Evolutionary conservation across 2,329 filamentous ascomycete species (phyloP).

Genomic region (Paracorniculantispora psalliotae): DNA sequence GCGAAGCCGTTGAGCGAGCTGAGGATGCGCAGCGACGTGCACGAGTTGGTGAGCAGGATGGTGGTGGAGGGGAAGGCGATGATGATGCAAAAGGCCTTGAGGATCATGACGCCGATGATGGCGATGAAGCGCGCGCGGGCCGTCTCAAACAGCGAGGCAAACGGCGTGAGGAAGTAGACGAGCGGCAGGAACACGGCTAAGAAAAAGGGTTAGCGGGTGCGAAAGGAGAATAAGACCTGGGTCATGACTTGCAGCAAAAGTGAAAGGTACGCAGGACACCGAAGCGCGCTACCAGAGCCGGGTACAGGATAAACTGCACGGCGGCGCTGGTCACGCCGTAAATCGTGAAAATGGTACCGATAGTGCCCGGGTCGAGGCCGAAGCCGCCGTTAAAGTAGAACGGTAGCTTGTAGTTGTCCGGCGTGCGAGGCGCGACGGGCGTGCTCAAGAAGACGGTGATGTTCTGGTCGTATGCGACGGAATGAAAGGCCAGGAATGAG

Average conservation of each 20-base stretch:
- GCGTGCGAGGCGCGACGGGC: constrained; percentile 52
- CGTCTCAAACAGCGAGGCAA: constrained; percentile 60
- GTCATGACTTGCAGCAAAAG: constrained; percentile 42
- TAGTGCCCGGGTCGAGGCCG: constrained; percentile 64
- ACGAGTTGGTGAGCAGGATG: constrained; percentile 87
- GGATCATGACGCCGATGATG: constrained; percentile 64
- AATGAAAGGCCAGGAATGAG: constrained; percentile 75
- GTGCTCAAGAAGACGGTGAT: constrained; percentile 87
- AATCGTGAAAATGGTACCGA: constrained; percentile 79
- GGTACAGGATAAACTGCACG: constrained; percentile 83
- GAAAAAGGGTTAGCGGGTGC: background rate
- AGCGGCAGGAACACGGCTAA: constrained; percentile 65
- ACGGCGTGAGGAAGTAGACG: constrained; percentile 77
- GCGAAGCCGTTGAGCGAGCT: constrained; percentile 90
- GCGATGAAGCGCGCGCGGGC: constrained; percentile 47
- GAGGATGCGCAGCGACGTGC: constrained; percentile 64
- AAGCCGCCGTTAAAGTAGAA: constrained; percentile 83
- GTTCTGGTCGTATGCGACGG: constrained; percentile 79
- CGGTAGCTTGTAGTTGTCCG: constrained; percentile 59
- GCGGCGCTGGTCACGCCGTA: constrained; percentile 77
- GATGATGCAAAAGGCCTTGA: constrained; percentile 72
- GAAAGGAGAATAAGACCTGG: too few species aligned
- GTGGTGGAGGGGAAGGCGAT: constrained; percentile 86
- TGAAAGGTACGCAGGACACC: constrained; percentile 73
- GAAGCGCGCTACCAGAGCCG: constrained; percentile 63